Evolutionary conservation across 306 rosid genomes (phyloP).

Genomic region (Cucurbita moschata): DNA sequence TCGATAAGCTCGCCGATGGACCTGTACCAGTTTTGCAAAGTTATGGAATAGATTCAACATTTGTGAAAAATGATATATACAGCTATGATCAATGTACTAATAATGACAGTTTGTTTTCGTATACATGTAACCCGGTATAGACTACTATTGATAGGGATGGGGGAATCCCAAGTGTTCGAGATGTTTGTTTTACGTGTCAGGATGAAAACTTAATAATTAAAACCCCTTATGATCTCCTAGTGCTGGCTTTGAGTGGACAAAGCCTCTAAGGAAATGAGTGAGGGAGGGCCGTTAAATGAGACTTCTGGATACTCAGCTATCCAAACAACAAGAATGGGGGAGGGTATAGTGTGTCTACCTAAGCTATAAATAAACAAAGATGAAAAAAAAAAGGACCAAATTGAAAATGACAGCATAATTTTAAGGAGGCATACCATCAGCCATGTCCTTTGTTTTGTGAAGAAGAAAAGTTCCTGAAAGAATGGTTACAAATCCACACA

Average conservation of each 20-base stretch:
- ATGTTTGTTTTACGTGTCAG: not conserved
- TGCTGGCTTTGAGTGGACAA: not conserved
- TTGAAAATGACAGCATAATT: not conserved
- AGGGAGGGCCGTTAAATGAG: no score
- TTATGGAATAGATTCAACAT: not conserved
- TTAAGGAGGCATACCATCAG: constrained; percentile 47
- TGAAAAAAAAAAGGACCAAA: no score
- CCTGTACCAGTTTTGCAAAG: constrained; percentile 22
- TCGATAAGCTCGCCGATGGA: constrained; percentile 18
- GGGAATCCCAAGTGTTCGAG: not conserved
- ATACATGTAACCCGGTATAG: not conserved
- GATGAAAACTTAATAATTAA: not conserved
- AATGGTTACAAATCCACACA: constrained; percentile 97
- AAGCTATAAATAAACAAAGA: not conserved
- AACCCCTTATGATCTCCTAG: not conserved
- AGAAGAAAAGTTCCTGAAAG: constrained; percentile 99
- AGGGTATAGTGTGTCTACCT: not conserved
- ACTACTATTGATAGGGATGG: not conserved
- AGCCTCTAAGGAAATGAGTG: not conserved
- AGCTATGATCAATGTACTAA: not conserved
- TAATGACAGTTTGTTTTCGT: not conserved
- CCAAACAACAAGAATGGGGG: no score
- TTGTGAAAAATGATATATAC: not conserved
- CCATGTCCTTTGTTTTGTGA: constrained; percentile 95
- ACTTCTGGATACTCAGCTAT: no score